Percentiles rank a stretch among this genome's conserved stretches.
Evolutionary conservation across 2,329 filamentous ascomycete genomes (phyloP).

Genomic region (Microsporum canis): DNA sequence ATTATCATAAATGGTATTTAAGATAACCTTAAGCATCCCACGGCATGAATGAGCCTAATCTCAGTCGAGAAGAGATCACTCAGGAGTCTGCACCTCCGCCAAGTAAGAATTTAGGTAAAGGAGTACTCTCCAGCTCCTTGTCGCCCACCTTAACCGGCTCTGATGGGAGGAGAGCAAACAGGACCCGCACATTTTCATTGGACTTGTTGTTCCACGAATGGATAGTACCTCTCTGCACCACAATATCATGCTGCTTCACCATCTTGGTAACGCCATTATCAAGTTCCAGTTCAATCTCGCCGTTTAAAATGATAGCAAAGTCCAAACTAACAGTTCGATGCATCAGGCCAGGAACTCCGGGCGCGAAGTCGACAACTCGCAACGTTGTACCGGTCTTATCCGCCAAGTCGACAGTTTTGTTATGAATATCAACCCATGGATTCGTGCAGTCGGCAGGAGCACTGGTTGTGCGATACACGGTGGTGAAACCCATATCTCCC

Average conservation of each 20-base stretch:
- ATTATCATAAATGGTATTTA: neutral
- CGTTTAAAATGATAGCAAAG: slow-evolving; percentile 23
- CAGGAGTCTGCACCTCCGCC: neutral
- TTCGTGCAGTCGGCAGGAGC: slow-evolving; percentile 16
- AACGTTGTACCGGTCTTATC: slow-evolving; percentile 15
- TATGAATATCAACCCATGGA: slow-evolving; percentile 17
- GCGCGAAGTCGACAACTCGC: slow-evolving; percentile 22
- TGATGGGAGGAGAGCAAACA: slow-evolving; percentile 16
- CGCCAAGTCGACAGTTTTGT: slow-evolving; percentile 17
- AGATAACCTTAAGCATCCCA: neutral
- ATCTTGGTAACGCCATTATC: slow-evolving; percentile 21
- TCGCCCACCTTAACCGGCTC: slow-evolving; percentile 14
- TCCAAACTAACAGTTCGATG: slow-evolving; percentile 22
- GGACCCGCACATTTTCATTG: slow-evolving; percentile 14
- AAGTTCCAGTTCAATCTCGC: slow-evolving; percentile 21
- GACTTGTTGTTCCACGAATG: slow-evolving; percentile 19
- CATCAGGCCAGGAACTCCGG: slow-evolving; percentile 15
- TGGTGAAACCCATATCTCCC: slow-evolving; percentile 18
- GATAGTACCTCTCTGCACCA: slow-evolving; percentile 23
- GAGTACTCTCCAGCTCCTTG: slow-evolving; percentile 14
- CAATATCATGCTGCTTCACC: slow-evolving; percentile 20
- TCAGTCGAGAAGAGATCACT: neutral
- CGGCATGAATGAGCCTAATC: neutral
- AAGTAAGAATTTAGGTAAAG: neutral
- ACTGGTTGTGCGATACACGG: slow-evolving; percentile 18